Evolutionary conservation across 371 early-diverging fungal genomes (phyloP).

Genomic region (Lichtheimia ornata): DNA sequence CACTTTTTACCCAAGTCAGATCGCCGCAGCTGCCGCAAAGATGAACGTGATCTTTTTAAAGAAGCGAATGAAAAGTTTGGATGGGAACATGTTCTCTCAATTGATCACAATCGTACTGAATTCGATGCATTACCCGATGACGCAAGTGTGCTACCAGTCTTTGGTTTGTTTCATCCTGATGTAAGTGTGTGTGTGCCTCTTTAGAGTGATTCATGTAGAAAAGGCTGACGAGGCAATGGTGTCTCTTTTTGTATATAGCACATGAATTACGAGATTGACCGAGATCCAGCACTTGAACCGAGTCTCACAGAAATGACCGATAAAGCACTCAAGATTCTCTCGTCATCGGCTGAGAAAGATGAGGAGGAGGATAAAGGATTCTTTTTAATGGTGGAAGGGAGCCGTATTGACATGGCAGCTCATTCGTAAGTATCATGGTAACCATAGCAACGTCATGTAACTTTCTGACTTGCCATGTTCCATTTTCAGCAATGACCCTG

Average conservation of each 20-base stretch:
- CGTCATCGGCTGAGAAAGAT: constrained; percentile 13
- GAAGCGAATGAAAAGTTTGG: constrained; percentile 56
- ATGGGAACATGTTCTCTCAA: constrained; percentile 57
- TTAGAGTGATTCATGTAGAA: neutral
- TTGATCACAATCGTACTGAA: constrained; percentile 50
- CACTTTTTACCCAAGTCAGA: constrained; percentile 71
- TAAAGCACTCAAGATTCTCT: constrained; percentile 74
- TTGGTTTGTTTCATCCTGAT: constrained; percentile 75
- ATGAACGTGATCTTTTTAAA: constrained; percentile 63
- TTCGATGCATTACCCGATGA: constrained; percentile 57
- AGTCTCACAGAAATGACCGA: constrained; percentile 83
- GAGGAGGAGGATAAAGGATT: constrained; percentile 66
- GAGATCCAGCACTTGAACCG: constrained; percentile 69
- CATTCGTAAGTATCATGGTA: constrained; percentile 54
- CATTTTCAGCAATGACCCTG: constrained; percentile 81
- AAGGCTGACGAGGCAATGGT: neutral
- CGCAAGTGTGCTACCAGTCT: constrained; percentile 61
- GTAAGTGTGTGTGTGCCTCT: constrained; percentile 21
- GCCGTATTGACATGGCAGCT: constrained; percentile 88
- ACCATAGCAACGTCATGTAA: too few species aligned
- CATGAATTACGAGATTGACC: constrained; percentile 91
- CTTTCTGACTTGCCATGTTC: too few species aligned
- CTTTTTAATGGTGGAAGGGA: constrained; percentile 96
- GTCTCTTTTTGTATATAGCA: constrained; percentile 49
- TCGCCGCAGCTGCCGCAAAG: constrained; percentile 67